Base-by-base conservation (phyloP, 495 filamentous ascomycete species). In the Parathielavia appendiculata region DNA sequence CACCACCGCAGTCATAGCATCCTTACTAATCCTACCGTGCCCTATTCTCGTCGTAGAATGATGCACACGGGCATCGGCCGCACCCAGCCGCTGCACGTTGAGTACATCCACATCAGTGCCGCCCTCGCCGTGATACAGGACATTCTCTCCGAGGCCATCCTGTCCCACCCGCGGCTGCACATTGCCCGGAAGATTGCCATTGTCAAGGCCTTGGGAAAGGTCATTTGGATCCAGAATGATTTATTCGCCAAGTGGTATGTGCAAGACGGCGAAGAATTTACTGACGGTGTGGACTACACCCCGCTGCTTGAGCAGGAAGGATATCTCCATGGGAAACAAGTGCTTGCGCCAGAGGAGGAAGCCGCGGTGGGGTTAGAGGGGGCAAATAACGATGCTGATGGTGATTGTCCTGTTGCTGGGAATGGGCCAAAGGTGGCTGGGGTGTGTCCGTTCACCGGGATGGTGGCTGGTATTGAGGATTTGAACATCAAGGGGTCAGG, bases 171-270 rank as follows among this genome's bases (percentile, higher is more conserved):
- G 0, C 77, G 79, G 0, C 71, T 90, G 20, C 75, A 76, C 9
- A 71, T 87, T 36, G 76, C 76, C 20, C 81, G 80, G 59, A 90
- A 90, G 71, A 81, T 83, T 3, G 83, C 83, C 5, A 75, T 89
- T 17, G 73, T 89, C 34, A 86, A 83, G 58, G 88, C 87, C 60
- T 58, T 81, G 35, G 74, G 74, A 48, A 81, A 81, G 63, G 75
- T 81, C 26, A 74, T 81, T 45, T 88, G 86, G 86, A 87, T 89
- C 64, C 86, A 90, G 70, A 88, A 89, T 63, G 88, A 92, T 67
- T 74, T 92, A 19, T 88, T 92, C 62, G 84, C 87, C 10, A 86
- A 83, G 71, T 88, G 84, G 81, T 86, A 88, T 58, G 79, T 87
- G 5, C 75, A 79, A 23, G 86, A 91, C 58, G 86, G 86, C 38